A percentile compares a stretch with the other conserved stretches of the same genome.
phyloP scores from a whole-genome alignment of 1,284 basidiomycete species.

The Ustilago cynodontis region DNA sequence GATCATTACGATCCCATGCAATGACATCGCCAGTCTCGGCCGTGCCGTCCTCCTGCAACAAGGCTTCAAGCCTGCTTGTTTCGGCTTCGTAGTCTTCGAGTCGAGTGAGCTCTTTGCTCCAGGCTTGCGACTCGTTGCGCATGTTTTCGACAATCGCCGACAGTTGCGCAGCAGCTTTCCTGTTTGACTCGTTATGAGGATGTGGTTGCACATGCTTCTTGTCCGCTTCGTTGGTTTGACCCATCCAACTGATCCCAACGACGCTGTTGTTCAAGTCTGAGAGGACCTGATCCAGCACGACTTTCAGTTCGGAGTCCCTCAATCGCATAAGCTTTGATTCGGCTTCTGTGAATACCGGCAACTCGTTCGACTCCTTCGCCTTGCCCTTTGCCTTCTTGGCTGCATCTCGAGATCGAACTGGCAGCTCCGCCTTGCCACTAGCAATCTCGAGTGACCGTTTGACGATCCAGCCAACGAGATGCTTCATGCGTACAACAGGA shows the following conservation, averaged over 20 bases:
- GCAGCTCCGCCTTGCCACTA: slow-evolving; percentile 38
- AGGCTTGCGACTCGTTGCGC: slow-evolving; percentile 48
- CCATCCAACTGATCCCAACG: slow-evolving; percentile 64
- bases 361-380: slow-evolving; percentile 26
- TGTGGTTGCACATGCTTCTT: slow-evolving; percentile 44
- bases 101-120: slow-evolving; percentile 49
- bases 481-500: slow-evolving; percentile 62
- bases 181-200: slow-evolving; percentile 59
- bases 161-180: slow-evolving; percentile 49
- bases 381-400: slow-evolving; percentile 44
- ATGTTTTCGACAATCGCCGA: slow-evolving; percentile 49
- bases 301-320: slow-evolving; percentile 29
- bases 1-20: slow-evolving; percentile 39
- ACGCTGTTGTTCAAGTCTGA: slow-evolving; percentile 57
- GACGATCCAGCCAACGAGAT: slow-evolving; percentile 57
- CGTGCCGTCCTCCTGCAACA: slow-evolving; percentile 23
- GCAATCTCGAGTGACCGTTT: slow-evolving; percentile 59
- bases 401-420: slow-evolving; percentile 20
- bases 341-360: slow-evolving; percentile 41
- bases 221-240: slow-evolving; percentile 23
- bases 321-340: slow-evolving; percentile 46
- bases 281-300: slow-evolving; percentile 54
- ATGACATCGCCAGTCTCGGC: slow-evolving; percentile 42
- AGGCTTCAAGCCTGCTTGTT: slow-evolving; percentile 38
- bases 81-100: slow-evolving; percentile 53